phyloP scores from a whole-genome alignment of 768 basidiomycete species.

The Infundibulicybe gibba region DNA sequence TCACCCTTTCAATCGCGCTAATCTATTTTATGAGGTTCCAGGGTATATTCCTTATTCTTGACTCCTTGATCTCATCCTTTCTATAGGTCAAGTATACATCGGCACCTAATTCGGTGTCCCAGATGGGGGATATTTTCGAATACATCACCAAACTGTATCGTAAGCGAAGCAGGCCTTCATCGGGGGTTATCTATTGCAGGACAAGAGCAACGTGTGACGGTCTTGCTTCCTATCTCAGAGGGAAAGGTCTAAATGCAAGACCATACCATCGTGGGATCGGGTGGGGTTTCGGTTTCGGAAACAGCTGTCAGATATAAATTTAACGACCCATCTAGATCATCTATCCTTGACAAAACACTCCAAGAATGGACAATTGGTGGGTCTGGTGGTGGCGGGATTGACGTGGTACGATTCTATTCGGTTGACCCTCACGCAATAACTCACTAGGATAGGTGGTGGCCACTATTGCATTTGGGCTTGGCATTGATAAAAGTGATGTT shows the following conservation, averaged over 20 bases:
- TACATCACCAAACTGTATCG: constrained; percentile 64
- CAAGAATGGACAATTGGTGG: constrained; percentile 54
- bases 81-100: constrained; percentile 63
- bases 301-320: neutral
- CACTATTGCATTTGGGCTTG: constrained; percentile 83
- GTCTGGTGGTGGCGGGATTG: constrained; percentile 47
- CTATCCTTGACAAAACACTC: constrained; percentile 57
- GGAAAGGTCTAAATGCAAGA: constrained; percentile 61
- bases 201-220: constrained; percentile 62
- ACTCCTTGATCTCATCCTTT: neutral
- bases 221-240: constrained; percentile 58
- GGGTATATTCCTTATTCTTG: neutral
- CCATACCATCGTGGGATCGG: constrained; percentile 75
- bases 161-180: constrained; percentile 54
- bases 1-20: constrained; percentile 79
- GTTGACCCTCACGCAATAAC: neutral
- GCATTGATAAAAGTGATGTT: constrained; percentile 81
- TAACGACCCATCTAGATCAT: constrained; percentile 26
- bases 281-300: constrained; percentile 33
- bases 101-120: constrained; percentile 41
- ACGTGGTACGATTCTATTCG: constrained; percentile 46
- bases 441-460: constrained; percentile 56
- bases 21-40: constrained; percentile 81
- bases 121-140: constrained; percentile 63
- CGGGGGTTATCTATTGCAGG: constrained; percentile 81